Base-by-base conservation (phyloP, 371 early-diverging fungal genomes). In the Actinomucor elegans region DNA sequence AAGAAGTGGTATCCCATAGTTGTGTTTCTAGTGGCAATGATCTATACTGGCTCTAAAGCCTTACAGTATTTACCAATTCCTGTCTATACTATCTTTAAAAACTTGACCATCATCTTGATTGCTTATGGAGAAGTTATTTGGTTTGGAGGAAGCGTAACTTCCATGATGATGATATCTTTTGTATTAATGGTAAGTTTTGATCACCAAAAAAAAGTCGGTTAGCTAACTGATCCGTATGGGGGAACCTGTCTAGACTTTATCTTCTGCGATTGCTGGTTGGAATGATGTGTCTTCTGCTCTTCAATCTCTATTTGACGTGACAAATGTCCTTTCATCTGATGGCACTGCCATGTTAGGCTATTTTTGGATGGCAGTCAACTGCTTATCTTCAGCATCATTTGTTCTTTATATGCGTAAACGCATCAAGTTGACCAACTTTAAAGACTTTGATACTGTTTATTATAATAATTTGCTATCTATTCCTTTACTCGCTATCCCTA, bases 1-100 rank as follows among this genome's bases (percentile, higher is more conserved):
- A 80, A 75, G 35, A 82, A 80, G 50, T 95, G 99, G 99, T 82
- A 94, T 61, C 85, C 91, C 3, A 90, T 97, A 41, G 89, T 96
- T 2, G 51, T 90, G 15, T 83, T 91, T 37, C 81, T 99, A 31
- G 91, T 91, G 4, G 81, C 87, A 41, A 99, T 99, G 99, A 92
- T 99, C 49, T 98, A 97, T 73, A 95, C 98, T 4, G 99, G 99
- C 33, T 94, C 81, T 79, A 98, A 89, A 81, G 90, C 73, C n/a
- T 67, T 99, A 8, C 93, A 95, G 60, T 94, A 88, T 69, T 80
- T 99, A 34, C 84, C 91, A 28, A 92, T 98, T 52, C 93, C 99
- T 9, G 71, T 99, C 8, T 99, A 97, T 64, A 99, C 99, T 24
- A 87, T 99, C 42, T 97, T 99, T 75, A 99, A 99, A 75, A 99